Evolutionary conservation across 306 rosid species (phyloP), one percentile per base, ranked within the genome.

Genomic region (Casuarina equisetifolia): DNA sequence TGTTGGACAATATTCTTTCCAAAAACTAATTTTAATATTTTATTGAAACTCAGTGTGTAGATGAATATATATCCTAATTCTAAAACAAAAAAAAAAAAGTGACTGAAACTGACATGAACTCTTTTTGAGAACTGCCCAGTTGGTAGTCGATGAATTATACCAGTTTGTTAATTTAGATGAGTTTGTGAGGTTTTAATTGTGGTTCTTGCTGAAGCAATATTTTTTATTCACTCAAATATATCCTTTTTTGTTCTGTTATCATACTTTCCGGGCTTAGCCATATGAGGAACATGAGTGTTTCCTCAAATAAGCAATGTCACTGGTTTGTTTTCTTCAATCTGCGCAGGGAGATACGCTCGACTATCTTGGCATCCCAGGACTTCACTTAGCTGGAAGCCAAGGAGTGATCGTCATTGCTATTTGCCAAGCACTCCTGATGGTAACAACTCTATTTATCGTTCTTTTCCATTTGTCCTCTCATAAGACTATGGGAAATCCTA

Each of bases 311-410:
- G 58, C 43, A 50, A 40, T 70, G 5, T 16, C 73, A 57, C 73
- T 66, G 39, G 57, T 69, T 74, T 73, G 69, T 76, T 79, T 79
- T 43, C 40, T 32, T 55, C 38, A 81, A 64, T 72, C 79, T 54
- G 42, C 79, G 79, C 82, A 94, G 97, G 98, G 98, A 75, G 98
- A 90, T 78, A 94, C 97, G 62, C 78, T 94, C 35, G 98, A 94
- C 83, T 94, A 94, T 82, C 97, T 92, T 54, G 98, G 97, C 73
- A 89, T 94, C 84, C 93, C 86, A 7, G 98, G 98, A 74, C 93
- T 94, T 71, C 98, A 94, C 76, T 62, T 94, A 70, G 98, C 98
- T 72, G 98, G 98, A 87, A 86, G 97, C 85, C 98, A 92, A 85
- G 98, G 98, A 73, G 93, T 94, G 77, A 72, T 87, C 59, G 97